phyloP scores from a whole-genome alignment of 2,329 filamentous ascomycete species.

The Ophiostoma triangulosporum region DNA sequence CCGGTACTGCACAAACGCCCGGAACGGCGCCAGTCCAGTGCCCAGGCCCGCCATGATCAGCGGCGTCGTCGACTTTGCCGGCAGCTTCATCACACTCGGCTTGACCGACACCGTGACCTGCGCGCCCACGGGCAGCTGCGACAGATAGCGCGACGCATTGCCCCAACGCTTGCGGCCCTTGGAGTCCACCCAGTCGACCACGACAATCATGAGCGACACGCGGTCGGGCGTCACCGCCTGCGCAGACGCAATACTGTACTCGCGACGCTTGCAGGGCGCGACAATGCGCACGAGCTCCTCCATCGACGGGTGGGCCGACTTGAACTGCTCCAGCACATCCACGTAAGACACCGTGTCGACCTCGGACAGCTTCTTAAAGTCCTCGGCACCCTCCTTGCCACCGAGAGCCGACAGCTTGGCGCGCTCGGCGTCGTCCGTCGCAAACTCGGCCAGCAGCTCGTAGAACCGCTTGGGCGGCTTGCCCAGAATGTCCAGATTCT shows the following conservation, averaged over 20 bases:
- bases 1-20: conserved; percentile 94
- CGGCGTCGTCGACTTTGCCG: conserved; percentile 69
- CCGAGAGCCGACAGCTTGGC: conserved; percentile 64
- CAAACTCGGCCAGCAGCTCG: conserved; percentile 77
- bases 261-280: conserved; percentile 81
- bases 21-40: conserved; percentile 96
- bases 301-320: conserved; percentile 77
- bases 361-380: conserved; percentile 86
- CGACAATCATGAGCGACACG: conserved; percentile 94
- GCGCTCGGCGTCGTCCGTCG: conserved; percentile 70
- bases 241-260: conserved; percentile 98
- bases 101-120: conserved; percentile 88
- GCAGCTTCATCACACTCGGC: conserved; percentile 98
- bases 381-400: conserved; percentile 64
- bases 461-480: conserved; percentile 97
- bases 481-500: conserved; percentile 94
- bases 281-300: conserved; percentile 81
- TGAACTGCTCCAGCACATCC: conserved; percentile 80
- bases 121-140: conserved; percentile 58
- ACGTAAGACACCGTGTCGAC: conserved; percentile 86
- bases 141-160: conserved; percentile 85
- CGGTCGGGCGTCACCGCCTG: conserved; percentile 83
- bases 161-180: conserved; percentile 80
- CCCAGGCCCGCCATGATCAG: conserved; percentile 99
- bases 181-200: conserved; percentile 87